Percentiles rank a stretch among this genome's conserved stretches.
These are phyloP conservation scores for Colletotrichum sp. DNA, from an alignment of 2,329 filamentous ascomycete species.

Conservation along the genomic window DNA sequence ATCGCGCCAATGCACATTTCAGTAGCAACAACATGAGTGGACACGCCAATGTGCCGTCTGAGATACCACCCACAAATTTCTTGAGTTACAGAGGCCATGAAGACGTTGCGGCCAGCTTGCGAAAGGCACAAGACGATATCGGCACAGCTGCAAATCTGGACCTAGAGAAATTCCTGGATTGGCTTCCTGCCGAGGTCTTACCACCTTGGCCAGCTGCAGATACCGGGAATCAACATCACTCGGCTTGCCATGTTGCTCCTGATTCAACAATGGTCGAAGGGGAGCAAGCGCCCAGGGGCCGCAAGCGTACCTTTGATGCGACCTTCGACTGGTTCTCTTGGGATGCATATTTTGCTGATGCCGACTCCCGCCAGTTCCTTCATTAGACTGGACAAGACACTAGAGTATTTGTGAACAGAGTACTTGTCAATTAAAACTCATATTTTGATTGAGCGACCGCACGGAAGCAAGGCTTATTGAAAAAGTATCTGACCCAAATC, in stretches of 20 bases:
- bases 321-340: constrained; percentile 10
- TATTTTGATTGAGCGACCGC: background rate
- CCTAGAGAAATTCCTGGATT: background rate
- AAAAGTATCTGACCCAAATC: background rate
- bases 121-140: background rate
- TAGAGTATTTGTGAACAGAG: background rate
- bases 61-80: background rate
- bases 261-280: too few species aligned
- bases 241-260: background rate
- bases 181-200: background rate
- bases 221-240: background rate
- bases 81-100: background rate
- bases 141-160: background rate
- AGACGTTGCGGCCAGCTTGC: too few species aligned
- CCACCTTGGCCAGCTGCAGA: background rate
- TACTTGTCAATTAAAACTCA: background rate
- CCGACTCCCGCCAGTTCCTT: background rate
- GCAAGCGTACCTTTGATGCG: background rate
- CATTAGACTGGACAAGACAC: background rate
- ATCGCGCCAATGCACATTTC: background rate
- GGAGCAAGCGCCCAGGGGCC: background rate
- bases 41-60: background rate
- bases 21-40: background rate
- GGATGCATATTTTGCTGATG: background rate
- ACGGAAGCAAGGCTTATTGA: background rate